Base-by-base conservation (phyloP, 768 basidiomycete genomes). In the Boletus insuetus region DNA sequence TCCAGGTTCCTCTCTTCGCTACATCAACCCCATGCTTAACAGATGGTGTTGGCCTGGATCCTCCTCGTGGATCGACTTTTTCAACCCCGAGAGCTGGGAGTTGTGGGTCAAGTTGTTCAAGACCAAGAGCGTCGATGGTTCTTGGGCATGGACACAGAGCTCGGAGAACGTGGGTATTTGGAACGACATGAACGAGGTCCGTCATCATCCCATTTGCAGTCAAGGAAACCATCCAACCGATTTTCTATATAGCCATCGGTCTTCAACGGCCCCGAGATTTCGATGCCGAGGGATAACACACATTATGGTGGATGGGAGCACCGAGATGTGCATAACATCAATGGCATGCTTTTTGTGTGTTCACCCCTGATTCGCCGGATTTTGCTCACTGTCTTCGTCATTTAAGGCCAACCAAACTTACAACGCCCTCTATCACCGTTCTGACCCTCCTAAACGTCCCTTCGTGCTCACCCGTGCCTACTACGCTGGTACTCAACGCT, bases 111-210 rank as follows among this genome's bases (percentile, higher is more conserved):
- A 78, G 6, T 77, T 96, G 55, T 98, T 97, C 79, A 87, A 87
- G 71, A 77, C 77, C 10, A 72, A 77, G 58, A 71, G 75, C 46
- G 73, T 76, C 32, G 73, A 77, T 56, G 81, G 78, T 44, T 73
- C 78, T n/a, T 92, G 85, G 82, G 75, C 83, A 8, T 92, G 91
- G 88, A 82, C 77, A 0, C 74, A 90, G 58, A 90, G 94, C 61
- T 93, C 92, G 3, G 83, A 86, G 31, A 82, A 84, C 61, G 81
- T 98, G 14, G 87, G 87, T 69, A 94, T 98, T 61, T 99, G 97
- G 97, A 98, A 98, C 68, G 97, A 99, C 67, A 99, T 99, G 97
- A 98, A 98, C 62, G 97, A 98, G 83, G 93, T 93, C 48, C 9
- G 77, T 60, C 9, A 7, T 32, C 2, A n/a, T 12, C n/a, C 2